Base-by-base conservation (phyloP, 23 red algal species). In the Agarophyton chilense region DNA sequence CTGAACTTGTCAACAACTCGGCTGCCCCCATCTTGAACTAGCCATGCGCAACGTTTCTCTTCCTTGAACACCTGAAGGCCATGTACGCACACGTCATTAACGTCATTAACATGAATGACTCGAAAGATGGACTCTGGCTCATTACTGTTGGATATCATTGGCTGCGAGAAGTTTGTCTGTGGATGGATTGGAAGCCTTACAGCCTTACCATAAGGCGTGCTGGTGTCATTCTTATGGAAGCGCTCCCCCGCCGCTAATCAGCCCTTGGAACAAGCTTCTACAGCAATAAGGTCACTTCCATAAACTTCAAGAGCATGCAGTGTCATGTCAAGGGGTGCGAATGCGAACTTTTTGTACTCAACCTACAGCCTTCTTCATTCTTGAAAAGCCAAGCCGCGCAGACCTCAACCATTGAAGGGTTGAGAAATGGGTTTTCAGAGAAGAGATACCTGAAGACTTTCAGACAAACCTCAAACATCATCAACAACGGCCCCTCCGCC, bases 401-500 rank as follows among this genome's bases (percentile, higher is more conserved):
- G 41, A 39, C 41, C 0, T 43, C 0, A 4, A 57, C 62, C 36
- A 17, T 82, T 33, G 51, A 56, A 16, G 78, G 36, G 4, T 82
- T 82, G 22, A 31, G 24, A 5, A 51, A 82, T 31, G 49, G n/a
- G n/a, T 82, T 21, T 81, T 81, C 51, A 1, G 22, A 0, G 52
- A 81, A 57, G 49, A 82, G 1, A 0, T 58, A 4, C 78, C 78
- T 4, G 18, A 82, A 7, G 78, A 82, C 38, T 82, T 82, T 31
- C 0, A 57, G 55, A 82, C 62, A 17, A 82, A 82, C 49, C 54
- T 82, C 38, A 16, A 31, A 8, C 22, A 10, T 18, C 18, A 29
- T 0, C 51, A 82, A 45, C 78, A 49, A 56, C 78, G 51, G 13
- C 78, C 78, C n/a, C 51, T 82, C 36, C 78, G 78, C 8, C 51